These are phyloP conservation scores for Ophryocystis elektroscirrha DNA, from an alignment of 169 alveolate species.

Conservation along the genomic window DNA sequence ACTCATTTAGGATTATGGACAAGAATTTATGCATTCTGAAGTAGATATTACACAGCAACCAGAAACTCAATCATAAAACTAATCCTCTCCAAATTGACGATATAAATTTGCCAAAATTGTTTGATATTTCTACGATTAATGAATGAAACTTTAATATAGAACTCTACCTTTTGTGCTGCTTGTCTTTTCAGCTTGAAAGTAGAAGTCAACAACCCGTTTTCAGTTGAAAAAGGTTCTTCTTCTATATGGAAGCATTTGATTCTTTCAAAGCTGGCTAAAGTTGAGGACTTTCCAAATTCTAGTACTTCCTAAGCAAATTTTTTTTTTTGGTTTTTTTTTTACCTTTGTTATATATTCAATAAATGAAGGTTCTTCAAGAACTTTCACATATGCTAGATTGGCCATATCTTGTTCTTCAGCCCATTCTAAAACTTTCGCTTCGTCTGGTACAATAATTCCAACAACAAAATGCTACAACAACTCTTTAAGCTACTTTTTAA, in stretches of 20 bases:
- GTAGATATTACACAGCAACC: no score
- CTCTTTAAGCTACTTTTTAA: background rate
- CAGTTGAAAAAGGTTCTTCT: conserved; percentile 20
- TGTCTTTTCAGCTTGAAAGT: conserved; percentile 20
- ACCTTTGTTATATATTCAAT: no score
- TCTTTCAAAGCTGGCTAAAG: conserved; percentile 5
- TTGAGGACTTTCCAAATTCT: background rate
- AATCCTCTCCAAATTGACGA: no score
- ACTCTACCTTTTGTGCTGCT: background rate
- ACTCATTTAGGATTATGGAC: no score
- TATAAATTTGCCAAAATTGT: no score
- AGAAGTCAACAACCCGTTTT: conserved; percentile 21
- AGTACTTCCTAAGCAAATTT: no score
- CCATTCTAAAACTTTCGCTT: conserved; percentile 8
- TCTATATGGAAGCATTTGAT: conserved; percentile 6
- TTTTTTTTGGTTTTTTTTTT: no score
- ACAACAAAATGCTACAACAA: conserved; percentile 9
- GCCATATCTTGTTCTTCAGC: conserved; percentile 6
- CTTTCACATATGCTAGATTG: conserved; percentile 11
- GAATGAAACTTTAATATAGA: no score
- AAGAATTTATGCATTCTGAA: no score
- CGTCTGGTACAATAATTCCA: conserved; percentile 15
- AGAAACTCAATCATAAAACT: no score
- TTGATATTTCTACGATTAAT: no score
- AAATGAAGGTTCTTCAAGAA: no score